Conservation (phyloP, 176 grass and related monocot species). For the Cenchrus americanus region DNA sequence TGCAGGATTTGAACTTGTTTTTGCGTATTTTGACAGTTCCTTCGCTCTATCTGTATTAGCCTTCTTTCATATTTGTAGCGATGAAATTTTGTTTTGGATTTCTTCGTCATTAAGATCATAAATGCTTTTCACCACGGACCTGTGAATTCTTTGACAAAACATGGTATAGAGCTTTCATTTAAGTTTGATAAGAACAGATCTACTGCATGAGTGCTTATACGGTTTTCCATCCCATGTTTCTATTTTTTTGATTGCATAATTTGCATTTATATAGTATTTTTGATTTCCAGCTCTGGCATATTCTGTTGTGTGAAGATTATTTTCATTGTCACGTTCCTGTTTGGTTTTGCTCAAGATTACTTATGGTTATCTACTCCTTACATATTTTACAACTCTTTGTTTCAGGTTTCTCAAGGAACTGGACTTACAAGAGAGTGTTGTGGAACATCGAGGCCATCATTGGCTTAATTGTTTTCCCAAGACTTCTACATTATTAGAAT, state of each 20-base stretch:
- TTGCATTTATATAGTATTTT: slow-evolving; percentile 3
- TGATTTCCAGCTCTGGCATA: not conserved
- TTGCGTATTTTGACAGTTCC: not conserved
- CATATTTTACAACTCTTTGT: slow-evolving; percentile 14
- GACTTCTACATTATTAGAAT: slow-evolving; percentile 64
- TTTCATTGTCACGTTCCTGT: not conserved
- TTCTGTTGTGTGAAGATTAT: slow-evolving; percentile 1
- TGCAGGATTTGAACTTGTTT: not conserved
- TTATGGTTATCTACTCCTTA: slow-evolving; percentile 27
- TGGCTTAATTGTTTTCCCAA: slow-evolving; percentile 76
- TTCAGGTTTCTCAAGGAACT: slow-evolving; percentile 73
- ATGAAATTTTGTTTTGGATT: not conserved
- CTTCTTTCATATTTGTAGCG: not conserved
- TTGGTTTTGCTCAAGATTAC: slow-evolving; percentile 17
- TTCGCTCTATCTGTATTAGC: not conserved
- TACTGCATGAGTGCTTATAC: not conserved
- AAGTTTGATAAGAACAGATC: not conserved
- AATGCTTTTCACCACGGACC: not conserved
- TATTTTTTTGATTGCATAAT: not conserved
- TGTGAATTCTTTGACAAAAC: not conserved
- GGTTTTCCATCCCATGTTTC: slow-evolving; percentile 10
- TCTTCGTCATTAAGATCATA: not conserved
- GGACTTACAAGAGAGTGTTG: slow-evolving; percentile 72
- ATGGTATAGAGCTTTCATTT: slow-evolving; percentile 1
- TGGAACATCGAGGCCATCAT: slow-evolving; percentile 48